Base-by-base conservation (phyloP, 352 stramenopile genomes). In the Phytophthora vignae region DNA sequence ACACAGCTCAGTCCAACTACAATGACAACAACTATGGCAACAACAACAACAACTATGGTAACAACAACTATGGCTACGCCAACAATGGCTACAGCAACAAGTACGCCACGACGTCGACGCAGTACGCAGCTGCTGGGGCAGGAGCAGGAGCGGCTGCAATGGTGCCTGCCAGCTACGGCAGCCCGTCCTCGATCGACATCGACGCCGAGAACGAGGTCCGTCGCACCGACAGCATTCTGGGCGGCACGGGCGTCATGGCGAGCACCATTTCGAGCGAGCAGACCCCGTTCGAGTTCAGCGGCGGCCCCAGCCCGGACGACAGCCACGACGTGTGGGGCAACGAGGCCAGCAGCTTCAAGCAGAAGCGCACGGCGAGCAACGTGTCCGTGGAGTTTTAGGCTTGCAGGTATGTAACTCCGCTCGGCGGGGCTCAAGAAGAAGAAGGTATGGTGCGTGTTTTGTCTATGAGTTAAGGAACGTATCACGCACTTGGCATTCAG, bases 351-450 rank as follows among this genome's bases (percentile, higher is more conserved):
- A 76, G 59, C 55, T 83, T 82, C 72, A 79, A 71, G 44, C 48
- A 81, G 15, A 87, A 89, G 55, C 79, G 77, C 50, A 81, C 79
- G 27, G 64, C 75, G 25, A 88, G 79, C 56, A 83, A 87, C 67
- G 81, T 82, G 63, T 90, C 83, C 29, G 81, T 91, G 40, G 83
- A 91, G 66, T 91, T 91, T 56, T 91, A 79, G 52, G 44, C 12
- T 29, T 62, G 14, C 53, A 17, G 49, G 19, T 71, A 77, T 72
- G 22, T 69, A 73, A 67, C 67, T 61, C 55, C 31, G 53, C 50
- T 55, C 25, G 19, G 59, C n/a, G 61, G 36, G 4, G 53, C 22
- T 38, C 36, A 29, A 29, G 27, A 29, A 29, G 22, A 57, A 63
- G 58, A 62, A 44, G 42, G 42, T 22, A 22, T 19, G 54, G 53